Percentiles rank a stretch among this genome's conserved stretches.
phyloP scores from a whole-genome alignment of 805 yeast genomes.

The Hanseniaspora hatyaiensis region DNA sequence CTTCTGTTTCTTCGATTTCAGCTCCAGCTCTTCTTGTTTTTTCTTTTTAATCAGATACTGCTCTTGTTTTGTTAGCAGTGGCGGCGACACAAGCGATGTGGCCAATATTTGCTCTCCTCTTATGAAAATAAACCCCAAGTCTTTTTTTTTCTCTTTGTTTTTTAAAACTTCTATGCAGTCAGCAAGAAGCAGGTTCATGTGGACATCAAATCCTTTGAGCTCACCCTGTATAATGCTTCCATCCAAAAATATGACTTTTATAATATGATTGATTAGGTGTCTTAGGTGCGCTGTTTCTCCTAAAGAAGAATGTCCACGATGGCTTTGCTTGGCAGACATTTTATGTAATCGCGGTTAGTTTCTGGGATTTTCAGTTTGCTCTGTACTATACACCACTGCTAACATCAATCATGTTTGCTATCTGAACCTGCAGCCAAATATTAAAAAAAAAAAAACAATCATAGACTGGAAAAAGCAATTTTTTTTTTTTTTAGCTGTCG shows the following conservation, averaged over 20 bases:
- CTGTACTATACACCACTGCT: too few species aligned
- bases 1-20: background rate
- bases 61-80: background rate
- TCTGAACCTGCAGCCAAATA: too few species aligned
- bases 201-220: constrained; percentile 10
- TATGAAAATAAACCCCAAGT: constrained; percentile 6
- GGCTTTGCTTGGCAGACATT: too few species aligned
- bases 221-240: constrained; percentile 9
- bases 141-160: background rate
- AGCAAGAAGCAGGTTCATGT: constrained; percentile 6
- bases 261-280: constrained; percentile 11
- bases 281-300: constrained; percentile 1
- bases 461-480: too few species aligned
- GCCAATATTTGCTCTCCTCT: constrained; percentile 13
- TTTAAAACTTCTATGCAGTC: constrained; percentile 3
- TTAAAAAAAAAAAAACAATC: too few species aligned
- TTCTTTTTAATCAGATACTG: constrained; percentile 1
- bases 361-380: too few species aligned
- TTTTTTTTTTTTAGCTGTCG: too few species aligned
- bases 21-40: constrained; percentile 5
- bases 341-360: too few species aligned
- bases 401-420: too few species aligned
- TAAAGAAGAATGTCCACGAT: too few species aligned
- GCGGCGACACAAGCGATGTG: constrained; percentile 3
- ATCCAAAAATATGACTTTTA: constrained; percentile 10